Percentiles rank a stretch among this genome's conserved stretches.
These are phyloP conservation scores for Aspergillus clavatus DNA, from an alignment of 2,329 filamentous ascomycete species.

Conservation along the genomic window DNA sequence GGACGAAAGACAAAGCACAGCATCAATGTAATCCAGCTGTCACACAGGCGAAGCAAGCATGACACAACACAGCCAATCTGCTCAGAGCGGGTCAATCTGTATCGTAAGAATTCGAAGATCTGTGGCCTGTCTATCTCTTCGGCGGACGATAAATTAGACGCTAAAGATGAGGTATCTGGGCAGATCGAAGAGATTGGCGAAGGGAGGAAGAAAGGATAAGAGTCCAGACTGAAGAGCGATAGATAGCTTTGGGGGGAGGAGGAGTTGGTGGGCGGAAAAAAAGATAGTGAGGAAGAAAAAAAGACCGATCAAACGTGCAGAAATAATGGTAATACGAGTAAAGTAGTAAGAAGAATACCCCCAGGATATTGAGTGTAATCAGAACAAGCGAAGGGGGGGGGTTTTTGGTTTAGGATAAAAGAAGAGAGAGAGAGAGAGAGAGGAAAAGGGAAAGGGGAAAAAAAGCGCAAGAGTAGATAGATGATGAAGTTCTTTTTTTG, in stretches of 20 bases:
- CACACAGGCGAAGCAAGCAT: slow-evolving; percentile 35
- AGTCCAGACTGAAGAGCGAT: not conserved
- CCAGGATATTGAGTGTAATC: not conserved
- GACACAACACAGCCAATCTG: slow-evolving; percentile 22
- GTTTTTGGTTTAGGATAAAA: slow-evolving; percentile 12
- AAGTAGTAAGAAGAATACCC: not conserved
- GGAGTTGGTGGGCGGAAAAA: slow-evolving; percentile 3
- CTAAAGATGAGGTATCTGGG: not conserved
- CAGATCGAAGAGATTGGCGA: not conserved
- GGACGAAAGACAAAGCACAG: slow-evolving; percentile 33
- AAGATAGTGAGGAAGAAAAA: slow-evolving; percentile 1
- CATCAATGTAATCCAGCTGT: slow-evolving; percentile 35
- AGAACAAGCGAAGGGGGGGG: slow-evolving; percentile 13
- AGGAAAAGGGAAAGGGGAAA: slow-evolving; percentile 22
- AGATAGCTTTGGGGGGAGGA: slow-evolving; percentile 1
- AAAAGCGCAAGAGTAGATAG: no score
- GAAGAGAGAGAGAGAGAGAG: slow-evolving; percentile 11
- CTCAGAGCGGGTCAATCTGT: slow-evolving; percentile 12
- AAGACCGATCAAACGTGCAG: not conserved
- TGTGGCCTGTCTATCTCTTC: not conserved
- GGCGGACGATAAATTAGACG: not conserved
- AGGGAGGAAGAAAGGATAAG: not conserved
- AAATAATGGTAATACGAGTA: not conserved
- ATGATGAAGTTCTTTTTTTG: slow-evolving; percentile 12
- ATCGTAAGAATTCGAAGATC: slow-evolving; percentile 9